Evolutionary conservation across 2,329 filamentous ascomycete genomes (phyloP).

Genomic region (Phoma sp.): DNA sequence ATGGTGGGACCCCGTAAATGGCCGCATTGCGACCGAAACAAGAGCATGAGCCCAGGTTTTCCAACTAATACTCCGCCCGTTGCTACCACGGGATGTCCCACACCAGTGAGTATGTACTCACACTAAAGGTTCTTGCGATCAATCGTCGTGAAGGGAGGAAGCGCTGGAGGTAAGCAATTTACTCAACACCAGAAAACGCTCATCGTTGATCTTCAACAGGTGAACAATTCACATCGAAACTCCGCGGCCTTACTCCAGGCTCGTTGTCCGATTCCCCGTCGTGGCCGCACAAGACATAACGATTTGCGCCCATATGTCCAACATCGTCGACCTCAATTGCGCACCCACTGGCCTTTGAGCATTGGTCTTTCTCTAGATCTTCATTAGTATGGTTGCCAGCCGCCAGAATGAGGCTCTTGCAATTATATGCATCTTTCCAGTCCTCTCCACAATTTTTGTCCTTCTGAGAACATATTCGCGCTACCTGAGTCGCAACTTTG

Average conservation of each 20-base stretch:
- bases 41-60: background rate
- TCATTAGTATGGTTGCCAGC: conserved; percentile 32
- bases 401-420: conserved; percentile 38
- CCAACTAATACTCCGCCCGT: conserved; percentile 4
- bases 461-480: conserved; percentile 36
- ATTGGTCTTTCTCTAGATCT: background rate
- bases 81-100: conserved; percentile 6
- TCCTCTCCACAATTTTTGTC: conserved; percentile 40
- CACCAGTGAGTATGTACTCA: background rate
- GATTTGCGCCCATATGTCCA: conserved; percentile 2
- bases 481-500: conserved; percentile 40
- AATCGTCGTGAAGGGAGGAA: background rate
- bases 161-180: background rate
- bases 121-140: background rate
- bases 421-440: conserved; percentile 37
- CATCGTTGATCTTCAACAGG: conserved; percentile 1
- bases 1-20: conserved; percentile 15
- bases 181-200: background rate
- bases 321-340: background rate
- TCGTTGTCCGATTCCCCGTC: conserved; percentile 3
- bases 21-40: conserved; percentile 6
- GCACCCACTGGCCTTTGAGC: conserved; percentile 2
- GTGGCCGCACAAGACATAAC: background rate
- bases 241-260: conserved; percentile 1
- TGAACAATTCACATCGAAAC: background rate